These are phyloP conservation scores for Colletotrichum chrysophilum DNA, from an alignment of 2,329 filamentous ascomycete species.

Conservation along the genomic window DNA sequence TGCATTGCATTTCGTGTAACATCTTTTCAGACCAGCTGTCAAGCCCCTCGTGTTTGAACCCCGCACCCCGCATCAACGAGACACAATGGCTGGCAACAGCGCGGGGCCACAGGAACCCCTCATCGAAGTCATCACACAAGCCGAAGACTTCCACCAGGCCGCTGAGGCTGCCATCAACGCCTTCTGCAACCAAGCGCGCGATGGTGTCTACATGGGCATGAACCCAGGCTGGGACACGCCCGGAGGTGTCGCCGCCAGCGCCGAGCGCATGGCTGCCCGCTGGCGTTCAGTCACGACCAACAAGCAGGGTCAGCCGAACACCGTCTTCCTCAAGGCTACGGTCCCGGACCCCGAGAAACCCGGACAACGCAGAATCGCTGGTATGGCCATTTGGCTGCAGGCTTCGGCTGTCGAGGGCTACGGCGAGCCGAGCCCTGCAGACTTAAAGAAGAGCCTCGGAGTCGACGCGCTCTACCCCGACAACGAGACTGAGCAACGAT, in stretches of 20 bases:
- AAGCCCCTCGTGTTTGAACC: neutral
- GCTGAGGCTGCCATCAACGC: constrained; percentile 31
- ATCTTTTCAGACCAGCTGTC: neutral
- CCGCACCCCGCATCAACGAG: neutral
- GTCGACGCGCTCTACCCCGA: constrained; percentile 45
- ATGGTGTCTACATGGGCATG: constrained; percentile 55
- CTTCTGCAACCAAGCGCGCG: constrained; percentile 56
- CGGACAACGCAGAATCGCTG: constrained; percentile 43
- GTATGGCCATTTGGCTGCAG: constrained; percentile 61
- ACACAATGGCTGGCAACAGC: neutral
- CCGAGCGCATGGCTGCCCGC: constrained; percentile 42
- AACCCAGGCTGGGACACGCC: constrained; percentile 61
- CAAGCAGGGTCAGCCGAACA: constrained; percentile 50
- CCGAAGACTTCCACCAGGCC: constrained; percentile 29
- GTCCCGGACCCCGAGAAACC: constrained; percentile 36
- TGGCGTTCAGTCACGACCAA: constrained; percentile 46
- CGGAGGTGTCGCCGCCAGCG: constrained; percentile 41
- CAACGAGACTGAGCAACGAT: constrained; percentile 50
- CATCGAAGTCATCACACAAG: constrained; percentile 31
- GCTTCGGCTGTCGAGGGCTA: constrained; percentile 51
- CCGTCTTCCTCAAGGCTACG: constrained; percentile 59
- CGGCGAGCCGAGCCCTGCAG: constrained; percentile 44
- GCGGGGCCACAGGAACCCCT: neutral
- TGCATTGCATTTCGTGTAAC: neutral
- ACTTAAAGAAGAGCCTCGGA: constrained; percentile 33